phyloP scores from a whole-genome alignment of 805 yeast genomes.

The Groenewaldozyma salmanticensis region DNA sequence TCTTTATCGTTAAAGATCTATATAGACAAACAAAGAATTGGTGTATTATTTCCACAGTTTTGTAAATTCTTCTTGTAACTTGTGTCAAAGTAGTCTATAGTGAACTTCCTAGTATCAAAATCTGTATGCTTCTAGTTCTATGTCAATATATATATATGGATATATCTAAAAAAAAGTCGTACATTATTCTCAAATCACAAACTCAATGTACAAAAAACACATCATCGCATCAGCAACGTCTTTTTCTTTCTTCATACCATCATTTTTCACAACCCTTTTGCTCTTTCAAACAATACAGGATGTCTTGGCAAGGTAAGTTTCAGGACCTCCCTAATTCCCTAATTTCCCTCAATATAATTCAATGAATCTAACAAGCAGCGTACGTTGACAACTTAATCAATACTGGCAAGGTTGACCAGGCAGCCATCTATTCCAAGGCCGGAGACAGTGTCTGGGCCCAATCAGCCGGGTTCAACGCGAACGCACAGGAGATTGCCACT shows the following conservation, averaged over 20 bases:
- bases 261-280: slow-evolving; percentile 1
- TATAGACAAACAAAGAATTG: too few species aligned
- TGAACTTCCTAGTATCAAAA: too few species aligned
- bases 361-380: slow-evolving; percentile 37
- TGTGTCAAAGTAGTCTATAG: too few species aligned
- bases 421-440: slow-evolving; percentile 87
- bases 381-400: slow-evolving; percentile 89
- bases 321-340: not conserved
- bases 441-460: slow-evolving; percentile 95
- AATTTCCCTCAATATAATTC: not conserved
- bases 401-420: slow-evolving; percentile 83
- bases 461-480: slow-evolving; percentile 54
- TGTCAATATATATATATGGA: too few species aligned
- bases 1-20: too few species aligned
- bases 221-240: too few species aligned
- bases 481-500: slow-evolving; percentile 59
- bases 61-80: too few species aligned
- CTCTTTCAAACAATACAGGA: slow-evolving; percentile 5
- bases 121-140: too few species aligned
- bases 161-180: too few species aligned
- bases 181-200: too few species aligned
- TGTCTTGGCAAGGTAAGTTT: slow-evolving; percentile 28
- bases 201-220: too few species aligned
- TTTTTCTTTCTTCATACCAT: slow-evolving; percentile 1
- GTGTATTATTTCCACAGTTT: too few species aligned